Percentiles rank a stretch among this genome's conserved stretches.
phyloP scores from a whole-genome alignment of 1,284 basidiomycete species.

The Puccinia triticina region DNA sequence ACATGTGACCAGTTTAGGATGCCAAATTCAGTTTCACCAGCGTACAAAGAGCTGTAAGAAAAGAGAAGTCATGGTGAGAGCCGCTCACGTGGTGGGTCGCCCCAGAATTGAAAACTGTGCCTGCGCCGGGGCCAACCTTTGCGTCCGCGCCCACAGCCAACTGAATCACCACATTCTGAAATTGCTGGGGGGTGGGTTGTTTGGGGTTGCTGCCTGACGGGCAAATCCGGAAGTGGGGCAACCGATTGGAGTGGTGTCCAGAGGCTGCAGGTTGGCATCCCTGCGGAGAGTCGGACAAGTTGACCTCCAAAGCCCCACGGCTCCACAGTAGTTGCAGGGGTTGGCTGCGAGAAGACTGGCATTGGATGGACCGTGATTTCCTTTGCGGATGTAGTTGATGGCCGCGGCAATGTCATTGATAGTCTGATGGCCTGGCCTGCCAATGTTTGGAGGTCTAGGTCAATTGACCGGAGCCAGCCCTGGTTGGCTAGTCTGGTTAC shows the following conservation, averaged over 20 bases:
- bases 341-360: too few relatives aligned
- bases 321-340: background rate
- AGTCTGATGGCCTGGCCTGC: background rate
- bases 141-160: too few relatives aligned
- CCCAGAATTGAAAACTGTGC: too few relatives aligned
- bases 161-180: background rate
- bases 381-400: too few relatives aligned
- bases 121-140: too few relatives aligned
- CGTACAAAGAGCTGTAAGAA: too few relatives aligned
- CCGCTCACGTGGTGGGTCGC: too few relatives aligned
- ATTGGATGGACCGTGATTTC: background rate
- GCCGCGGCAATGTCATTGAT: too few relatives aligned
- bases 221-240: conserved; percentile 17
- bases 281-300: background rate
- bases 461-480: background rate
- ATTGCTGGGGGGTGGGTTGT: background rate
- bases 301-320: too few relatives aligned
- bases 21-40: background rate
- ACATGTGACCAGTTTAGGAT: too few relatives aligned
- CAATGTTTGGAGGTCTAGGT: background rate
- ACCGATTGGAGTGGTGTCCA: background rate
- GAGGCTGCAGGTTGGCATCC: background rate
- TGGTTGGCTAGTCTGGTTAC: background rate
- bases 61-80: too few relatives aligned
- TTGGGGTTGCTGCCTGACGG: background rate